These are phyloP conservation scores for Boletellus sp. DNA, from an alignment of 768 basidiomycete species.

Conservation along the genomic window DNA sequence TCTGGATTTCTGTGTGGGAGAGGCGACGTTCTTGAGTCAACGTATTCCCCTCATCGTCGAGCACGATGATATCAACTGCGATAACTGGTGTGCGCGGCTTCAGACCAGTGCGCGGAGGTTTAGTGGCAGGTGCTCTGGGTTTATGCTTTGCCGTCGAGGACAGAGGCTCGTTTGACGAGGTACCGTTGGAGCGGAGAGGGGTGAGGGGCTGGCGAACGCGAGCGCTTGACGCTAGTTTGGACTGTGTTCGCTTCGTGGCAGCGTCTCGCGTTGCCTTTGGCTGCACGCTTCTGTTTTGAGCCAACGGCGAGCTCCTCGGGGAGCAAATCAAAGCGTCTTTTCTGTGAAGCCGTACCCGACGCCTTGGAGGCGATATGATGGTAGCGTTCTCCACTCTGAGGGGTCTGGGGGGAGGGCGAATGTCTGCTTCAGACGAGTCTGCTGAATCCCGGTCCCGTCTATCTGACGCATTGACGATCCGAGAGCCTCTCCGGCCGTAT, in stretches of 20 bases:
- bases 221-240: constrained; percentile 15
- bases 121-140: constrained; percentile 14
- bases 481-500: constrained; percentile 61
- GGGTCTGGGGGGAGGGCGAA: constrained; percentile 6
- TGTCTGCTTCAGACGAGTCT: constrained; percentile 32
- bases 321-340: constrained; percentile 13
- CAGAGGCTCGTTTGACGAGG: constrained; percentile 35
- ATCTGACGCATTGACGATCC: constrained; percentile 50
- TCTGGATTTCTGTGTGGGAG: constrained; percentile 42
- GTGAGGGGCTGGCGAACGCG: constrained; percentile 39
- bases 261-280: constrained; percentile 8
- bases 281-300: constrained; percentile 28
- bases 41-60: constrained; percentile 58
- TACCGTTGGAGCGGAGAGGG: constrained; percentile 35
- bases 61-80: constrained; percentile 61
- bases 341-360: constrained; percentile 10
- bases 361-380: constrained; percentile 21
- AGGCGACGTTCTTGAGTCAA: constrained; percentile 60
- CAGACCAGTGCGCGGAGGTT: constrained; percentile 26
- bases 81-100: constrained; percentile 47
- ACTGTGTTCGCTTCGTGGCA: constrained; percentile 12
- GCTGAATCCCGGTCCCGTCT: constrained; percentile 24
- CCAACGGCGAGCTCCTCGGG: constrained; percentile 15
- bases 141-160: constrained; percentile 22
- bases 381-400: constrained; percentile 24